These are phyloP conservation scores for Chlorella sp. DNA, from an alignment of 139 green algal genomes.

Conservation along the genomic window DNA sequence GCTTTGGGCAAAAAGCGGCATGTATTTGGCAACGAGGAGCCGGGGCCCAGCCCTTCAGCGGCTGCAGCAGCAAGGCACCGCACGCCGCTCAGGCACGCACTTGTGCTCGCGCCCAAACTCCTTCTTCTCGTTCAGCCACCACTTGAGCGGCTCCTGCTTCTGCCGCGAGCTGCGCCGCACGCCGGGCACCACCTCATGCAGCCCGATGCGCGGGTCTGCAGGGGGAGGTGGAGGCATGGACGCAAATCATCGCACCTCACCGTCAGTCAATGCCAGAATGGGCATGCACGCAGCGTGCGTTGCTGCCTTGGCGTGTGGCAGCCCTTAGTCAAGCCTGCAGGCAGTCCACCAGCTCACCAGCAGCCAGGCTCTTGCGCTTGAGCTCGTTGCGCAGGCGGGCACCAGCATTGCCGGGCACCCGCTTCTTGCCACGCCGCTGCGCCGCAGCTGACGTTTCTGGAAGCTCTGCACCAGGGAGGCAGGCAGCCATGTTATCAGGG, in stretches of 20 bases:
- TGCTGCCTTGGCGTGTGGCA: too few relatives aligned
- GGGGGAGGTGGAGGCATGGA: not conserved
- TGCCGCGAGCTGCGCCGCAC: constrained; percentile 35
- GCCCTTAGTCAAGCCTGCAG: not conserved
- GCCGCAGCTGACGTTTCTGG: not conserved
- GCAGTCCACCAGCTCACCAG: not conserved
- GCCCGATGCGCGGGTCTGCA: constrained; percentile 29
- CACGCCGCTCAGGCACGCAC: not conserved
- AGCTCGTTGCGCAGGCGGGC: constrained; percentile 45
- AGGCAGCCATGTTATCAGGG: not conserved
- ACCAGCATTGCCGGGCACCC: constrained; percentile 31
- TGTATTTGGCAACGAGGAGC: not conserved
- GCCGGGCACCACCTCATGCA: constrained; percentile 41
- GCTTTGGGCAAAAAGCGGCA: too few relatives aligned
- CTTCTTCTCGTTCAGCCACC: constrained; percentile 53
- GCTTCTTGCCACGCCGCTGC: not conserved
- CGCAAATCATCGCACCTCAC: too few relatives aligned
- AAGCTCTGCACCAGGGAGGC: not conserved
- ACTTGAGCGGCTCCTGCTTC: constrained; percentile 40
- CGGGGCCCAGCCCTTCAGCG: too few relatives aligned
- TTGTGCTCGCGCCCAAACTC: constrained; percentile 44
- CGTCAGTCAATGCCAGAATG: too few relatives aligned
- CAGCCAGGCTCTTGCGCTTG: constrained; percentile 43
- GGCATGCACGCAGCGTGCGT: too few relatives aligned
- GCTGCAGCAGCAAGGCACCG: not conserved